A percentile compares a stretch with the other conserved stretches of the same genome.
Evolutionary conservation across 2,329 filamentous ascomycete genomes (phyloP).

Genomic region (Didymella pinodella): DNA sequence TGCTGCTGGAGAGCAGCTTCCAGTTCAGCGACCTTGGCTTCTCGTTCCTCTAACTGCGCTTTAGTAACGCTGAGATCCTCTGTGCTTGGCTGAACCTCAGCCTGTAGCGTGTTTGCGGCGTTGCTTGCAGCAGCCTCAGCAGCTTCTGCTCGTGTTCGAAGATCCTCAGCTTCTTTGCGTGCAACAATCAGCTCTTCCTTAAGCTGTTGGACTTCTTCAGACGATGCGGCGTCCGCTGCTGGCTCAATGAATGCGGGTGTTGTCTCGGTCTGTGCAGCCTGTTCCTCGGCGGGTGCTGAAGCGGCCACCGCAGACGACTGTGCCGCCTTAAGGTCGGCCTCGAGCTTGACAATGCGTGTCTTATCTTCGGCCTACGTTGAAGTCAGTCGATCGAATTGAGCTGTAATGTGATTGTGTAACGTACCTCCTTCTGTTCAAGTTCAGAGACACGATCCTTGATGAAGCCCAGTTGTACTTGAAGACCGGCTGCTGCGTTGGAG

Average conservation of each 20-base stretch:
- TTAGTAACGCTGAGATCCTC: slow-evolving; percentile 53
- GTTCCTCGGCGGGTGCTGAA: slow-evolving; percentile 23
- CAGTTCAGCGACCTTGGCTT: slow-evolving; percentile 39
- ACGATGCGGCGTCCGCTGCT: slow-evolving; percentile 13
- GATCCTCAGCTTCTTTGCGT: slow-evolving; percentile 56
- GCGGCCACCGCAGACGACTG: slow-evolving; percentile 26
- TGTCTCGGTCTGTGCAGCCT: slow-evolving; percentile 23
- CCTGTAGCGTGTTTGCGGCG: slow-evolving; percentile 17
- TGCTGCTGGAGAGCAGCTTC: slow-evolving; percentile 56
- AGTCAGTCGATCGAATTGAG: slow-evolving; percentile 24
- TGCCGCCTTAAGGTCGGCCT: slow-evolving; percentile 43
- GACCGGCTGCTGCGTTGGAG: slow-evolving; percentile 44
- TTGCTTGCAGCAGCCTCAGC: slow-evolving; percentile 24
- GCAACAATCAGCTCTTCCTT: slow-evolving; percentile 54
- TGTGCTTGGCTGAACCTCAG: slow-evolving; percentile 58
- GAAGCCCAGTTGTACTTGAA: slow-evolving; percentile 54
- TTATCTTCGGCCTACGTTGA: slow-evolving; percentile 50
- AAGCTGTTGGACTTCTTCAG: slow-evolving; percentile 30
- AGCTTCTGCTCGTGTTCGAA: slow-evolving; percentile 50
- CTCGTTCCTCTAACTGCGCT: slow-evolving; percentile 43
- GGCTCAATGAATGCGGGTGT: slow-evolving; percentile 15
- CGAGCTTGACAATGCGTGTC: slow-evolving; percentile 47
- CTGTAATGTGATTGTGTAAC: slow-evolving; percentile 5
- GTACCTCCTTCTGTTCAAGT: slow-evolving; percentile 66
- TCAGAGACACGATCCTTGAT: slow-evolving; percentile 70